phyloP scores from a whole-genome alignment of 225 moss, liverwort and hornwort species.

The Sphagnum contortum region DNA sequence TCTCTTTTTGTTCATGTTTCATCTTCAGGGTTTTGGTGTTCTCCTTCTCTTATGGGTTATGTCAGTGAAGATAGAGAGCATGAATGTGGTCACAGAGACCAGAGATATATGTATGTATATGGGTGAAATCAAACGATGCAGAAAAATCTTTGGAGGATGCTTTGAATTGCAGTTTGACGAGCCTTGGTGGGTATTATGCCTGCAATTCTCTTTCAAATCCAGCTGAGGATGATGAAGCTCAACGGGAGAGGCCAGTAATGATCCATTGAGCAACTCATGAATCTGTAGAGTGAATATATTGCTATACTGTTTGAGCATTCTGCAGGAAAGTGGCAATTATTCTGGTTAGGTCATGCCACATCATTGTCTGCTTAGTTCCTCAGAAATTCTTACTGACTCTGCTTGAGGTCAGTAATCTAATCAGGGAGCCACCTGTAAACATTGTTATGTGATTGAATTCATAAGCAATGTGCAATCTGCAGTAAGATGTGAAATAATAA shows the following conservation, averaged over 20 bases:
- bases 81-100: conserved; percentile 45
- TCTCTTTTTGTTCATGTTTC: too few relatives aligned
- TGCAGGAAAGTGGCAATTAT: conserved; percentile 97
- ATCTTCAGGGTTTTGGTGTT: too few relatives aligned
- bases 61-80: too few relatives aligned
- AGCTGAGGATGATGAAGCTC: conserved; percentile 60
- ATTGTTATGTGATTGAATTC: too few relatives aligned
- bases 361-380: conserved; percentile 79
- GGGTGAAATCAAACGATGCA: conserved; percentile 74
- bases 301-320: conserved; percentile 92
- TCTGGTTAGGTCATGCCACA: conserved; percentile 88
- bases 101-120: conserved; percentile 54
- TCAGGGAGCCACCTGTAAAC: too few relatives aligned
- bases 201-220: not conserved
- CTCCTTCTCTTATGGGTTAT: too few relatives aligned
- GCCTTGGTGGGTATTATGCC: conserved; percentile 58
- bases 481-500: too few relatives aligned
- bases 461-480: too few relatives aligned
- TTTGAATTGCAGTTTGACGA: conserved; percentile 49
- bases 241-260: conserved; percentile 66
- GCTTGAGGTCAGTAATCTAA: conserved; percentile 33
- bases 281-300: conserved; percentile 85
- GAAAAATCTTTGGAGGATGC: conserved; percentile 69
- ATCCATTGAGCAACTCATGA: conserved; percentile 89
- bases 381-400: conserved; percentile 71